Evolutionary conservation across 495 filamentous ascomycete genomes (phyloP).

Genomic region (Hypoxylon trugodes): DNA sequence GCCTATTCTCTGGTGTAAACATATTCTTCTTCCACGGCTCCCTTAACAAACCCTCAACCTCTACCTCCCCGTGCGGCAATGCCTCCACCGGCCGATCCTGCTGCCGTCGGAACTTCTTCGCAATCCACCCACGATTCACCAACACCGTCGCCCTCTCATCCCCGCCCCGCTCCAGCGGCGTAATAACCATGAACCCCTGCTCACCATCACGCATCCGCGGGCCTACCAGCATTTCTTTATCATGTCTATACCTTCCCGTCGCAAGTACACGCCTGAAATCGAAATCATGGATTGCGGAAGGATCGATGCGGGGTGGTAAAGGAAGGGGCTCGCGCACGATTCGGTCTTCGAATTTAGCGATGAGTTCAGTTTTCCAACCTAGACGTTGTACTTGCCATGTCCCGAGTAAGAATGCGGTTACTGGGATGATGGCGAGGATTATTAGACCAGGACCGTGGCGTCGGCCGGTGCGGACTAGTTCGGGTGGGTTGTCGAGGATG

Average conservation of each 20-base stretch:
- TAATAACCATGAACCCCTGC: constrained; percentile 89
- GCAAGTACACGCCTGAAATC: constrained; percentile 88
- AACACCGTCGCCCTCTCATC: constrained; percentile 68
- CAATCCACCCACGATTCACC: constrained; percentile 90
- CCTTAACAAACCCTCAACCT: constrained; percentile 82
- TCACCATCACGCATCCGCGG: constrained; percentile 88
- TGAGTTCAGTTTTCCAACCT: constrained; percentile 89
- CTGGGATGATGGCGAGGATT: constrained; percentile 84
- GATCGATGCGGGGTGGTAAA: constrained; percentile 82
- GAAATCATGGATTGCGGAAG: constrained; percentile 81
- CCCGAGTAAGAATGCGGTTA: constrained; percentile 88
- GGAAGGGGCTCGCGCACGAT: constrained; percentile 87
- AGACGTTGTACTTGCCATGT: constrained; percentile 97
- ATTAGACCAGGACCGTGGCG: constrained; percentile 85
- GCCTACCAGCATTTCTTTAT: constrained; percentile 94
- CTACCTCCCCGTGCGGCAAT: constrained; percentile 71
- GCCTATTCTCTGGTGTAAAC: constrained; percentile 91
- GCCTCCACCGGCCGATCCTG: constrained; percentile 63
- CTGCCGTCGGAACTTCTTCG: constrained; percentile 72
- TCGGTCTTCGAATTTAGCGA: constrained; percentile 89
- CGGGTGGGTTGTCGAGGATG: constrained; percentile 84
- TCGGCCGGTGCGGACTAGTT: constrained; percentile 73
- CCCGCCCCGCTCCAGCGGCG: constrained; percentile 82
- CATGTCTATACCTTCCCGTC: constrained; percentile 79
- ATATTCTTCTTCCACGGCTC: constrained; percentile 96